Percentiles rank a stretch among this genome's conserved stretches.
phyloP scores from a whole-genome alignment of 2,329 filamentous ascomycete genomes.

The Chalara sp. region DNA sequence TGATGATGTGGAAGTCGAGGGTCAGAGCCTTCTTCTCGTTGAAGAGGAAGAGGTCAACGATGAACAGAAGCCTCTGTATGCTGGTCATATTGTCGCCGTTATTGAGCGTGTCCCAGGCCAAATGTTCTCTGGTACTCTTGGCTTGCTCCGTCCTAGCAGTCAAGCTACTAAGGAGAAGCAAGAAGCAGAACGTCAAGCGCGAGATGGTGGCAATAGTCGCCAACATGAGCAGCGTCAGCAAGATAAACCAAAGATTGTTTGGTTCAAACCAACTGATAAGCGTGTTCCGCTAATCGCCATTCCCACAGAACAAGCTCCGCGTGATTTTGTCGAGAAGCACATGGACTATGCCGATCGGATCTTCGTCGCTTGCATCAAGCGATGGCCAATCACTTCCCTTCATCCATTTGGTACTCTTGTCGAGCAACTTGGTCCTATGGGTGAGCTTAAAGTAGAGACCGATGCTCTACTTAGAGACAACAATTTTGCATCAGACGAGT shows the following conservation, averaged over 20 bases:
- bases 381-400: constrained; percentile 98
- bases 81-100: constrained; percentile 93
- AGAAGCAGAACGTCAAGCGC: constrained; percentile 87
- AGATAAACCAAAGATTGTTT: constrained; percentile 99
- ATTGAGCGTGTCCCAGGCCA: constrained; percentile 95
- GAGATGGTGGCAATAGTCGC: constrained; percentile 68
- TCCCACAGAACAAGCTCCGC: constrained; percentile 92
- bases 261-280: constrained; percentile 99
- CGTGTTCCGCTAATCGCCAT: constrained; percentile 97
- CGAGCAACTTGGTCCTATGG: constrained; percentile 95
- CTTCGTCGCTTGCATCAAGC: constrained; percentile 98
- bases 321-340: constrained; percentile 97
- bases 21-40: constrained; percentile 90
- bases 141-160: constrained; percentile 88
- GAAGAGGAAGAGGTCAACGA: constrained; percentile 99
- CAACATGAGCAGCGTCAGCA: constrained; percentile 77
- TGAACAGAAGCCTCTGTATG: constrained; percentile 89
- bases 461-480: constrained; percentile 96
- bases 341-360: constrained; percentile 96
- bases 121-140: constrained; percentile 97
- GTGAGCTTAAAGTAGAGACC: constrained; percentile 94
- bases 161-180: constrained; percentile 99
- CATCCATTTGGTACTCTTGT: constrained; percentile 97
- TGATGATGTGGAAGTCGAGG: constrained; percentile 97
- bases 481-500: constrained; percentile 96